Evolutionary conservation across 78 protist genomes (phyloP), one percentile per base, ranked within the genome.

Genomic region (Polysphondylium violaceum): DNA sequence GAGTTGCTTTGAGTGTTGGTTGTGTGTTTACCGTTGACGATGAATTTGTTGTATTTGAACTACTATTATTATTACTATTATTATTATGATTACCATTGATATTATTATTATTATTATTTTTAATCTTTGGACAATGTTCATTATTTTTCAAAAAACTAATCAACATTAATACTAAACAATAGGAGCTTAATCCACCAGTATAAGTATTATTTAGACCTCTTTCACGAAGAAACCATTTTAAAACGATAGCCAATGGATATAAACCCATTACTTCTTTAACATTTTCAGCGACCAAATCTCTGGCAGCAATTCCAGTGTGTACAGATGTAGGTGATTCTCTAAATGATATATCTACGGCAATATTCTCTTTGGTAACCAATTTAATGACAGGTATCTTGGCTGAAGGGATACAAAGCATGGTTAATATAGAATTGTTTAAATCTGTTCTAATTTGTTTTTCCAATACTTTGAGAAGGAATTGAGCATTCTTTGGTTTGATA

Each of bases 141-240:
- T 83, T 83, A 69, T 83, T 83, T 55, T 83, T 83, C 25, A 83
- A 58, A 74, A 83, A 83, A 83, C 90, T 83, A 31, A 83, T 83
- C 29, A 83, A 44, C 90, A 83, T 83, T 36, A 83, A 58, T 9
- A 83, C 90, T 6, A 83, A 58, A 83, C 90, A 83, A 69, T 83
- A 83, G 3, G 79, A 69, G 56, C 73, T 56, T 69, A 83, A 58
- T 23, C 90, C 90, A 69, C 90, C 90, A 27, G 77, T 83, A 43
- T 83, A 83, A 1, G 90, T 83, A 58, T 83, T 83, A 43, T 83
- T 83, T 58, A 83, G 59, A 43, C 90, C 90, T 83, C 90, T 47
- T 31, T 83, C 90, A 40, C 90, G 55, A 12, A 83, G 43, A 27
- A 83, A 83, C 90, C 90, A 83, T 83, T 83, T 83, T 38, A 83